Base-by-base conservation (phyloP, 805 yeast genomes). In the Spathaspora boniae region DNA sequence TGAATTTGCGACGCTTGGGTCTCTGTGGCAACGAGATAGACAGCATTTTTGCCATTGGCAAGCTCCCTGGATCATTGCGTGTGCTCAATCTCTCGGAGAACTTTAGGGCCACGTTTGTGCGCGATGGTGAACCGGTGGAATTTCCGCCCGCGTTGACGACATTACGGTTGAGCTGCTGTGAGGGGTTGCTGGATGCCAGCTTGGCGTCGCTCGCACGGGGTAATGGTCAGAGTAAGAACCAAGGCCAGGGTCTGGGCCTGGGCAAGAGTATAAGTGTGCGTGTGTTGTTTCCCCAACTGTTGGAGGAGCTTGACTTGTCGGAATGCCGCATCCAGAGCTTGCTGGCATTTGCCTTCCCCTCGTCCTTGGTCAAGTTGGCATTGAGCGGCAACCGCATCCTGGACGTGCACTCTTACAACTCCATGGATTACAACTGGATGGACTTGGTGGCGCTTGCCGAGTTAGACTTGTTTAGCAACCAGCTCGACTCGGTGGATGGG, bases 261-360 rank as follows among this genome's bases (percentile, higher is more conserved):
- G 11, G 12, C 12, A 11, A 11, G 11, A 11, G 25, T 12, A 11
- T 12, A 22, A 11, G 12, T 22, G 25, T 22, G 12, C 12, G 12
- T 28, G 53, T 60, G 36, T 34, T 43, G 22, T 62, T 65, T 31
- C 68, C 70, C 3, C 35, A 39, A n/a, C 40, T 38, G 17, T 43
- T 64, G 30, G 44, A 41, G 3, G 37, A 41, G 8, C 40, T 65
- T 25, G 50, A 53, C 20, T 38, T 64, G 29, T 39, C 50, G 1
- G 54, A 48, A 16, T 59, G 65, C 33, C 34, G 42, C 4, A 40
- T 61, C 18, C 33, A 20, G 9, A 26, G 33, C 7, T 45, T 62
- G 3, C 30, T 43, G 2, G 38, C 38, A 16, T 54, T 62, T 33
- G 36, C 40, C 20, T 56, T 59, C 31, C 38, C 37, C 3, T 11